phyloP scores from a whole-genome alignment of 306 rosid species.

The Morella rubra region DNA sequence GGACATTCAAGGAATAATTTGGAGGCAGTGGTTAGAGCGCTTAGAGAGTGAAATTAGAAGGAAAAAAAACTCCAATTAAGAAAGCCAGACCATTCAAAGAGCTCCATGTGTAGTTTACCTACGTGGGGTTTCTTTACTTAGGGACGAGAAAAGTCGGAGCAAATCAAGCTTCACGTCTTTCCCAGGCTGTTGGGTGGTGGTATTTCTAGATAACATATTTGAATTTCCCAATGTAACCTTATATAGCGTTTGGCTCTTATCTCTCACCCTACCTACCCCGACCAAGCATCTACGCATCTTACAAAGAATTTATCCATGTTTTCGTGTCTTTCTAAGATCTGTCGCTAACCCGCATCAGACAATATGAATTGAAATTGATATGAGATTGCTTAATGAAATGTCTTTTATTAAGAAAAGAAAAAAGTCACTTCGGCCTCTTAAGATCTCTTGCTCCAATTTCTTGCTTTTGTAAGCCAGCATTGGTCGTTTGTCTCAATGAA shows the following conservation, averaged over 20 bases:
- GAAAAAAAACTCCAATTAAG: constrained; percentile 40
- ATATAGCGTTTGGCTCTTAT: neutral
- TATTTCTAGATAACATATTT: neutral
- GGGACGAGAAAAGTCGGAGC: constrained; percentile 19
- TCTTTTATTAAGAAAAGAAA: no score
- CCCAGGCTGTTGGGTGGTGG: constrained; percentile 2
- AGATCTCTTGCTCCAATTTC: no score
- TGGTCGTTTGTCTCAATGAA: no score
- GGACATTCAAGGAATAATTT: constrained; percentile 29
- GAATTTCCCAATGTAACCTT: constrained; percentile 29
- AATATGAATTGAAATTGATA: no score
- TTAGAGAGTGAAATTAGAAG: constrained; percentile 26
- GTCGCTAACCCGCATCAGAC: no score
- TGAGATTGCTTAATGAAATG: no score
- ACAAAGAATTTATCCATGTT: no score
- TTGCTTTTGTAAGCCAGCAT: no score
- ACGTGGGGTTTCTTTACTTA: constrained; percentile 23
- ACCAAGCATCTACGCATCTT: neutral
- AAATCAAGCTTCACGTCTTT: constrained; percentile 13
- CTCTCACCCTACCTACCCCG: neutral
- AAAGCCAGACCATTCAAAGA: constrained; percentile 36
- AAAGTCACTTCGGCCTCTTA: no score
- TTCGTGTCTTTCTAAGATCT: no score
- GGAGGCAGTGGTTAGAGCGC: constrained; percentile 47
- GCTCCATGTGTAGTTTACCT: constrained; percentile 53